Evolutionary conservation across 75 land plant genomes (phyloP).

Genomic region (Chamaecyparis obtusa): DNA sequence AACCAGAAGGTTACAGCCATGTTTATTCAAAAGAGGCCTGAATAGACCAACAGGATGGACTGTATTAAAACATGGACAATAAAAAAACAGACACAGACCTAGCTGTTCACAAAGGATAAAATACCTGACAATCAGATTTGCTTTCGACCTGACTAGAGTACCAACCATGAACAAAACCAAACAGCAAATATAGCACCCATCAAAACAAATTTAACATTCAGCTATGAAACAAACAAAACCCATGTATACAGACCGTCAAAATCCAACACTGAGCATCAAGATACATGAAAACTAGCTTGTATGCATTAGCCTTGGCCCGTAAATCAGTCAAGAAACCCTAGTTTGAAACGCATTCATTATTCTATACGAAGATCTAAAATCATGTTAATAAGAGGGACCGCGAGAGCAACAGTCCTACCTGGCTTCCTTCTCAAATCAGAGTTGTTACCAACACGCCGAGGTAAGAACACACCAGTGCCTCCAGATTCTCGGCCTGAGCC

Average conservation of each 20-base stretch:
- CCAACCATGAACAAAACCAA: too few relatives aligned
- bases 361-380: background rate
- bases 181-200: too few relatives aligned
- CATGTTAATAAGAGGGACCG: background rate
- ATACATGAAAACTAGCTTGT: background rate
- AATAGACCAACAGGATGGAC: too few relatives aligned
- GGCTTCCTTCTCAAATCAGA: constrained; percentile 47
- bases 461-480: constrained; percentile 85
- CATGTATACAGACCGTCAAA: too few relatives aligned
- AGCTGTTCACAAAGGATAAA: background rate
- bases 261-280: background rate
- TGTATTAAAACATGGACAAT: too few relatives aligned
- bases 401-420: constrained; percentile 21
- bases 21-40: background rate
- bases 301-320: background rate
- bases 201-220: too few relatives aligned
- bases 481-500: constrained; percentile 49
- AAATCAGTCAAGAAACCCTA: background rate
- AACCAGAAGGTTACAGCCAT: background rate
- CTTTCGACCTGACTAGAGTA: too few relatives aligned
- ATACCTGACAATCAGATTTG: background rate
- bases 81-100: too few relatives aligned
- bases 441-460: constrained; percentile 35
- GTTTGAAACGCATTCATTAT: background rate
- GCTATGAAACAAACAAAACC: too few relatives aligned